These are phyloP conservation scores for Phallus indusiatus DNA, from an alignment of 768 basidiomycete genomes.

Conservation along the genomic window DNA sequence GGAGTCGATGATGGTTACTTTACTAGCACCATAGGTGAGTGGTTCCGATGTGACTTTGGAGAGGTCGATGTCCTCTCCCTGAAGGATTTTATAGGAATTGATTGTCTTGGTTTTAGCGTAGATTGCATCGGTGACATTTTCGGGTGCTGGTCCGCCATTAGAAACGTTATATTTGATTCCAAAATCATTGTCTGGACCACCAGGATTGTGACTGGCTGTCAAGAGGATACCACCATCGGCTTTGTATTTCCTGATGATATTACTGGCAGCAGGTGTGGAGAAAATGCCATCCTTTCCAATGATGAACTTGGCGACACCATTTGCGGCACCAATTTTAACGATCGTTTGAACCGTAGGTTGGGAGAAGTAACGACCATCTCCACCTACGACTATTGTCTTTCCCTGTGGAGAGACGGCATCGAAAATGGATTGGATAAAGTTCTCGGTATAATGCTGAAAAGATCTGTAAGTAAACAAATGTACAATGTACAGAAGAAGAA, in stretches of 20 bases:
- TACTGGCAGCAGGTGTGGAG: slow-evolving; percentile 95
- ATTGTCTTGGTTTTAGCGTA: slow-evolving; percentile 87
- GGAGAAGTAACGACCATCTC: slow-evolving; percentile 92
- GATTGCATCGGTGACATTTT: slow-evolving; percentile 92
- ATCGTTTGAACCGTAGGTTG: slow-evolving; percentile 85
- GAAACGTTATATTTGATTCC: slow-evolving; percentile 99
- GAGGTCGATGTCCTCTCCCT: slow-evolving; percentile 74
- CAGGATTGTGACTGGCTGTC: slow-evolving; percentile 96
- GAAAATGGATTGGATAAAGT: slow-evolving; percentile 92
- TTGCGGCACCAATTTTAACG: slow-evolving; percentile 88
- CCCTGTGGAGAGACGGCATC: slow-evolving; percentile 77
- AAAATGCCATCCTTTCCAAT: slow-evolving; percentile 86
- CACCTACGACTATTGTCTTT: slow-evolving; percentile 87
- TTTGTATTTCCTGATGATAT: slow-evolving; percentile 92
- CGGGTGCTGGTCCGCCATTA: slow-evolving; percentile 96
- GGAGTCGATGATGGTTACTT: slow-evolving; percentile 89
- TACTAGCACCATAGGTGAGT: slow-evolving; percentile 68
- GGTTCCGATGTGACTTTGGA: slow-evolving; percentile 61
- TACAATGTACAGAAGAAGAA: not conserved
- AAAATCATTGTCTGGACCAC: slow-evolving; percentile 96
- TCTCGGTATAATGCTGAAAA: slow-evolving; percentile 91
- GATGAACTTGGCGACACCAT: slow-evolving; percentile 86
- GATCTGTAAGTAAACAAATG: not conserved
- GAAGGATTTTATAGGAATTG: slow-evolving; percentile 73
- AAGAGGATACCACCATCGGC: slow-evolving; percentile 94